Conservation (phyloP, 805 yeast species). For the Kazachstania bromeliacearum region DNA sequence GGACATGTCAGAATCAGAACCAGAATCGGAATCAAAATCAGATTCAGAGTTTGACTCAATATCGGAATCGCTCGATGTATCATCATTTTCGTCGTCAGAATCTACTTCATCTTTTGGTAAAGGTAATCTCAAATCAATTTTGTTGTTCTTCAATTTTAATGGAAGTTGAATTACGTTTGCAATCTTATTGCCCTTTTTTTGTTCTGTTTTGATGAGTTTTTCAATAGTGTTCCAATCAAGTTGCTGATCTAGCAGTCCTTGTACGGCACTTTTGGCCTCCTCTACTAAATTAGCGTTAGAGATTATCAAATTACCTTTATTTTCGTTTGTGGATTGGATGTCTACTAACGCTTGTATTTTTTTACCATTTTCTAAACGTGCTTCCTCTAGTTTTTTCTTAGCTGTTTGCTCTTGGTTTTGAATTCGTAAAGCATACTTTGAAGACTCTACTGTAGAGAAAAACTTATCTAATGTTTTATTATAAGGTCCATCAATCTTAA, state of each 20-base stretch:
- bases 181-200: slow-evolving; percentile 49
- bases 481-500: slow-evolving; percentile 47
- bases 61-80: slow-evolving; percentile 12
- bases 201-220: slow-evolving; percentile 59
- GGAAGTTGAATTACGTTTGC: slow-evolving; percentile 61
- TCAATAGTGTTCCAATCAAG: slow-evolving; percentile 94
- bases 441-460: slow-evolving; percentile 77
- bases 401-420: slow-evolving; percentile 76
- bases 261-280: slow-evolving; percentile 59
- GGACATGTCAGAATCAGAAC: slow-evolving; percentile 12
- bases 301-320: slow-evolving; percentile 67
- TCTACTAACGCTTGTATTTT: slow-evolving; percentile 58
- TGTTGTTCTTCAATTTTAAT: slow-evolving; percentile 58
- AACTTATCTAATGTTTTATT: slow-evolving; percentile 75
- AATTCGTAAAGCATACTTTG: slow-evolving; percentile 61
- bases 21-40: slow-evolving; percentile 10
- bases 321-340: slow-evolving; percentile 53
- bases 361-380: slow-evolving; percentile 59
- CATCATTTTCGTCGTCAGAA: slow-evolving; percentile 27
- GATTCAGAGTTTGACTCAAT: slow-evolving; percentile 12
- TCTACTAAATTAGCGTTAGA: slow-evolving; percentile 62
- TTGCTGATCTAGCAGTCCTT: slow-evolving; percentile 60
- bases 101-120: slow-evolving; percentile 35
- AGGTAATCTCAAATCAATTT: slow-evolving; percentile 48
- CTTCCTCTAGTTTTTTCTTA: slow-evolving; percentile 60